Evolutionary conservation across 805 yeast species (phyloP), one percentile per base, ranked within the genome.

Genomic region (Yarrowia deformans): DNA sequence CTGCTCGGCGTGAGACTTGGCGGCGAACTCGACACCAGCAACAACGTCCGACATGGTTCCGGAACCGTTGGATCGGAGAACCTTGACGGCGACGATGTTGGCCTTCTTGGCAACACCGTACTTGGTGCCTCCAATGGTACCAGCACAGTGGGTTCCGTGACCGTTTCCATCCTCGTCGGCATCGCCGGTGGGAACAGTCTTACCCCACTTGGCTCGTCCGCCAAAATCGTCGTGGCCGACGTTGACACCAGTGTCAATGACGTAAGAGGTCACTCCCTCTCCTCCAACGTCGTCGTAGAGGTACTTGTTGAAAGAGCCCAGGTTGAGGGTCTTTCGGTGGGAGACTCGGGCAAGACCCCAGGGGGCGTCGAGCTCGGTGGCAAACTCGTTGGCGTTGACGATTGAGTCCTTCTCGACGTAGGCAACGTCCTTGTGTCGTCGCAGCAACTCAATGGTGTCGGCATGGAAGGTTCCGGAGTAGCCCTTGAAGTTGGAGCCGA

Each of bases 381-480:
- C 84, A 55, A 72, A 68, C 75, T 82, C 84, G 70, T 79, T 74
- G 70, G 88, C 84, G 70, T 70, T 74, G 69, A 88, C 90, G 70
- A 81, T 77, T 23, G 86, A 83, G 77, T 88, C 90, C 71, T 81
- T 81, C 81, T 88, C 91, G 71, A 88, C 88, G 76, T 85, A 87
- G 64, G 85, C 86, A 54, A 91, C 81, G 32, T 76, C 79, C 34
- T 82, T 81, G 70, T 75, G 86, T 72, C 84, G 81, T 73, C 93
- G 87, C 74, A 95, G 87, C 75, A 88, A 81, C 69, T 91, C 91
- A 70, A 94, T 81, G 68, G 92, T 88, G 67, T 86, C 86, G 64
- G 88, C 88, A 73, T 90, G 84, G 83, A 95, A 92, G 79, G 83
- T 84, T 70, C 97, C 99, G 67, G 93, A 82, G 83, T 93, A 94